Evolutionary conservation across 768 basidiomycete genomes (phyloP).

Genomic region (Phlegmacium glaucopus): DNA sequence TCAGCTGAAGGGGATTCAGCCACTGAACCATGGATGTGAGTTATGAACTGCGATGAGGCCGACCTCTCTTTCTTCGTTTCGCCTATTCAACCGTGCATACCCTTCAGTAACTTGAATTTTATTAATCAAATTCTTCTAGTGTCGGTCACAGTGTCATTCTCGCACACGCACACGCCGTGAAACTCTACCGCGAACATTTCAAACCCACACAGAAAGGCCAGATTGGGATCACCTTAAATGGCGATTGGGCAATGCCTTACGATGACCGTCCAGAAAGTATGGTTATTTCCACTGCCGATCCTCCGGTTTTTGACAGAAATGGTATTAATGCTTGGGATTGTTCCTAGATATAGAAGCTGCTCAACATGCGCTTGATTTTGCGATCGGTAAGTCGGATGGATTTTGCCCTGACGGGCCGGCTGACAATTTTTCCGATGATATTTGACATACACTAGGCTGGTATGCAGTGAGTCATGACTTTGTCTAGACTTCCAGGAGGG

Average conservation of each 20-base stretch:
- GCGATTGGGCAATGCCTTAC: slow-evolving; percentile 74
- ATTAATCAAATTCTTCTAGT: slow-evolving; percentile 29
- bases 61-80: slow-evolving; percentile 8
- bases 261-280: slow-evolving; percentile 66
- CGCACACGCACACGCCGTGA: slow-evolving; percentile 64
- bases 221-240: slow-evolving; percentile 80
- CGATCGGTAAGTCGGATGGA: slow-evolving; percentile 49
- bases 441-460: slow-evolving; percentile 42
- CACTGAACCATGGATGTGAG: slow-evolving; percentile 70
- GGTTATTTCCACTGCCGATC: slow-evolving; percentile 20
- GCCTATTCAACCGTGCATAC: too few species aligned
- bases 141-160: slow-evolving; percentile 67
- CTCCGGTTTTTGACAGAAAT: background rate
- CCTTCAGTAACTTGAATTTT: too few species aligned
- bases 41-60: slow-evolving; percentile 14
- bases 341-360: slow-evolving; percentile 61
- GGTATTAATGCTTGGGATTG: slow-evolving; percentile 1
- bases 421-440: slow-evolving; percentile 15
- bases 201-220: slow-evolving; percentile 58
- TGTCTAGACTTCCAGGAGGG: background rate
- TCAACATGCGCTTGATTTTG: slow-evolving; percentile 69
- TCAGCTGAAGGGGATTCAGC: slow-evolving; percentile 61
- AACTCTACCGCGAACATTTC: slow-evolving; percentile 65
- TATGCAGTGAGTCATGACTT: slow-evolving; percentile 41
- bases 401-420: slow-evolving; percentile 15